Evolutionary conservation across 2,329 filamentous ascomycete species (phyloP).

Genomic region (Arthrobotrys sphaeroides): DNA sequence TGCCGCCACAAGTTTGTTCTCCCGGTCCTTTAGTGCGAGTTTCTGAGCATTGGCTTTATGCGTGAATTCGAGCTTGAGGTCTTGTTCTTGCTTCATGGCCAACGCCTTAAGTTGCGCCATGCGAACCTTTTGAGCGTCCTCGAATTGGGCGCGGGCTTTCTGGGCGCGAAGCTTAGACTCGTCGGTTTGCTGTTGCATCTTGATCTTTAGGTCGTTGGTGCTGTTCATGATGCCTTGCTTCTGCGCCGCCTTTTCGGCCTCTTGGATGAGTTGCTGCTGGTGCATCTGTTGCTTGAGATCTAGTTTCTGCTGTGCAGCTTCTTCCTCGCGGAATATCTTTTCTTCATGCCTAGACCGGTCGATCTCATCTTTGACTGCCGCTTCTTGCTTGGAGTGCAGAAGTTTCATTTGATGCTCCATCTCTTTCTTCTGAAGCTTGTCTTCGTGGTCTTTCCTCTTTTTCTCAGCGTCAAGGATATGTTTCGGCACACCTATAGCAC

Average conservation of each 20-base stretch:
- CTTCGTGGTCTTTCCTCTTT: slow-evolving; percentile 15
- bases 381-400: slow-evolving; percentile 10
- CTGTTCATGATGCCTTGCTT: slow-evolving; percentile 11
- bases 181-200: slow-evolving; percentile 1
- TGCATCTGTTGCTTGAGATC: slow-evolving; percentile 18
- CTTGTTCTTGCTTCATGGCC: slow-evolving; percentile 10
- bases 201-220: slow-evolving; percentile 4
- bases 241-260: slow-evolving; percentile 15
- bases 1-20: background rate
- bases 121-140: background rate
- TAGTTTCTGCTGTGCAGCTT: slow-evolving; percentile 1
- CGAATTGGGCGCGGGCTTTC: slow-evolving; percentile 13
- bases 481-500: background rate
- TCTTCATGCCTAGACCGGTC: slow-evolving; percentile 20
- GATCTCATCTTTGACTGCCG: slow-evolving; percentile 12
- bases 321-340: slow-evolving; percentile 25
- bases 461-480: slow-evolving; percentile 25
- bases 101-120: slow-evolving; percentile 6
- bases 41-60: slow-evolving; percentile 12
- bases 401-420: slow-evolving; percentile 17
- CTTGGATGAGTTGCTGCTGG: slow-evolving; percentile 18
- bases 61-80: slow-evolving; percentile 6
- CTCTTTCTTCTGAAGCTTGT: slow-evolving; percentile 12
- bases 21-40: background rate
- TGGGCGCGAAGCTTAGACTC: background rate